Evolutionary conservation across 306 rosid genomes (phyloP).

Genomic region (Quercus gilva): DNA sequence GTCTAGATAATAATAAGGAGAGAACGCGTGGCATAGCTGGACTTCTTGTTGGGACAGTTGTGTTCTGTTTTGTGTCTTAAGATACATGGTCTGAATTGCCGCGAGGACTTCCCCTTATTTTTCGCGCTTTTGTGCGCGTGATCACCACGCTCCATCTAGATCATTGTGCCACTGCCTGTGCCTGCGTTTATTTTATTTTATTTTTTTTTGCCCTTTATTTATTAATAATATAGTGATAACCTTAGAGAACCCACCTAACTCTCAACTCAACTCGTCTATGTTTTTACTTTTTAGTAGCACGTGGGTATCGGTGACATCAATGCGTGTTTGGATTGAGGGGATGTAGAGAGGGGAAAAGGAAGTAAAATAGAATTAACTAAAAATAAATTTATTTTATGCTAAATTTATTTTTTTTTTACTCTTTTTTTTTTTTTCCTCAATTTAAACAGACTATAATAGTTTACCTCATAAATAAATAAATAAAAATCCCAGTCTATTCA

Average conservation of each 20-base stretch:
- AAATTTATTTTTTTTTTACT: too few species aligned
- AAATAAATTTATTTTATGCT: too few species aligned
- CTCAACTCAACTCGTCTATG: neutral
- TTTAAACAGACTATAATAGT: too few species aligned
- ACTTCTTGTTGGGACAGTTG: constrained; percentile 33
- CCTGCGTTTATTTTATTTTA: neutral
- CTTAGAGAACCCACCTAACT: neutral
- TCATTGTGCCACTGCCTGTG: neutral
- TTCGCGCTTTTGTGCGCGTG: constrained; percentile 15
- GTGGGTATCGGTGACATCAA: too few species aligned
- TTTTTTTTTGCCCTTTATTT: neutral
- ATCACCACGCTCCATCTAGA: constrained; percentile 26
- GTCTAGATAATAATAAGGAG: too few species aligned
- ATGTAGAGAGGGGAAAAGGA: too few species aligned
- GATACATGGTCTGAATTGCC: neutral
- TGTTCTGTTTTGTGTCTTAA: neutral
- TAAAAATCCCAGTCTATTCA: too few species aligned
- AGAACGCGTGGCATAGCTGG: constrained; percentile 43
- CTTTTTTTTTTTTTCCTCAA: too few species aligned
- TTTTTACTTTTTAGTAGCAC: too few species aligned
- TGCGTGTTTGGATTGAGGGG: too few species aligned
- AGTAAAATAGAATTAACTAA: too few species aligned
- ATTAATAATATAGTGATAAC: neutral
- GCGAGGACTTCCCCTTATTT: neutral
- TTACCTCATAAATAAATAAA: too few species aligned